Percentiles rank a stretch among this genome's conserved stretches.
phyloP scores from a whole-genome alignment of 164 flowering plant genomes.

The Magnolia kwangsiensis region DNA sequence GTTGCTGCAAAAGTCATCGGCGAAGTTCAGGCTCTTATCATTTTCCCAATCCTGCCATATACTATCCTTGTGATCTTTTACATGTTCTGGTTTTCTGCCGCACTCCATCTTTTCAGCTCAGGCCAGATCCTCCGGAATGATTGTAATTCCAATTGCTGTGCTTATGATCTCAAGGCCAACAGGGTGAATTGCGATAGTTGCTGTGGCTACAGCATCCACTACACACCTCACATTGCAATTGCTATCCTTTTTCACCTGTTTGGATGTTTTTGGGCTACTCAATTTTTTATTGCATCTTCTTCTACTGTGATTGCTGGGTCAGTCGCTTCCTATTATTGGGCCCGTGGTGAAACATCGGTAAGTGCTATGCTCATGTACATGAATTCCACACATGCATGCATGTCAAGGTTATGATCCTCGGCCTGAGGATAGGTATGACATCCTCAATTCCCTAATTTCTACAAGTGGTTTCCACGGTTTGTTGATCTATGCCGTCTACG shows the following conservation, averaged over 20 bases:
- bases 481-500: too few relatives aligned
- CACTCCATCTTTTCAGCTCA: constrained; percentile 83
- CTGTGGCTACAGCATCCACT: constrained; percentile 84
- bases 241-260: constrained; percentile 87
- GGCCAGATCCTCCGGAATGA: constrained; percentile 66
- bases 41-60: constrained; percentile 84
- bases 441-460: background rate
- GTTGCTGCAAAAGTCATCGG: constrained; percentile 99
- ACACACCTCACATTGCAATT: constrained; percentile 77
- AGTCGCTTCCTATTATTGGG: constrained; percentile 98
- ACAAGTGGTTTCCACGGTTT: background rate
- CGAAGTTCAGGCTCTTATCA: constrained; percentile 86
- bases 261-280: constrained; percentile 94
- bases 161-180: constrained; percentile 66
- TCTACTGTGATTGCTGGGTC: constrained; percentile 97
- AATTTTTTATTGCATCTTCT: constrained; percentile 81
- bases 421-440: too few relatives aligned
- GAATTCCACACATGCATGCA: background rate
- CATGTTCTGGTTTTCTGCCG: constrained; percentile 92
- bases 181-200: constrained; percentile 72
- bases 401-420: too few relatives aligned
- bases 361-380: constrained; percentile 20
- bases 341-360: constrained; percentile 80
- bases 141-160: constrained; percentile 78
- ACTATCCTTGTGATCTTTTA: constrained; percentile 68